Conservation (phyloP, 2,329 filamentous ascomycete species). For the Fusarium succisae region DNA sequence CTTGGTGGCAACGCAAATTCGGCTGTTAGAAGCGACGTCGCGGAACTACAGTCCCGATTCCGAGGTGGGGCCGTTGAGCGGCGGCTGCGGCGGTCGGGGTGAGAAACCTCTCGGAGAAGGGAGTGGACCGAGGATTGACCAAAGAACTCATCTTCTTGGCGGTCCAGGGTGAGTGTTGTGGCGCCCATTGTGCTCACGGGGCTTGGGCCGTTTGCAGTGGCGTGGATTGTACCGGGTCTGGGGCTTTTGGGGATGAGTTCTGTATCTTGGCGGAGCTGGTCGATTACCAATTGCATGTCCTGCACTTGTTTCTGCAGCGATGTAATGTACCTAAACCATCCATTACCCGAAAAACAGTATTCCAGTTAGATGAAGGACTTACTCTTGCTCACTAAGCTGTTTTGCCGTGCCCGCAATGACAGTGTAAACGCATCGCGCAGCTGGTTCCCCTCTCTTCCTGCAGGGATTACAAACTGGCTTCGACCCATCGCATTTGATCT, state of each 20-base stretch:
- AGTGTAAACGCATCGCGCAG: background rate
- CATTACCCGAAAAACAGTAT: too few species aligned
- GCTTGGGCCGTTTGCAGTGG: background rate
- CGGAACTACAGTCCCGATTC: background rate
- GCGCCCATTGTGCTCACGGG: constrained; percentile 15
- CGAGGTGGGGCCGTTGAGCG: background rate
- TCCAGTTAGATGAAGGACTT: too few species aligned
- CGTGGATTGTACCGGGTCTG: background rate
- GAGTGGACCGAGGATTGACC: constrained; percentile 3
- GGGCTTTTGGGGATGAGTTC: background rate
- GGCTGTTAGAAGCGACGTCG: background rate
- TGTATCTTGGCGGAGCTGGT: background rate
- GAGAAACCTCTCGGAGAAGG: background rate
- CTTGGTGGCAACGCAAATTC: background rate
- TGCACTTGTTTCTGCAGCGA: background rate
- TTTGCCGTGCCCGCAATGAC: background rate
- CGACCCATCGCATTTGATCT: constrained; percentile 3
- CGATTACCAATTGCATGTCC: background rate
- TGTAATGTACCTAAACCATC: background rate
- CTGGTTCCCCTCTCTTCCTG: background rate
- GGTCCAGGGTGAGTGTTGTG: background rate
- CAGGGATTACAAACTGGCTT: constrained; percentile 5
- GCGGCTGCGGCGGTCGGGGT: background rate
- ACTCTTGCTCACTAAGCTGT: constrained; percentile 1
- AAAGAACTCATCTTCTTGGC: background rate